phyloP scores from a whole-genome alignment of 345 rosid species.

The Fremontodendron californicum region DNA sequence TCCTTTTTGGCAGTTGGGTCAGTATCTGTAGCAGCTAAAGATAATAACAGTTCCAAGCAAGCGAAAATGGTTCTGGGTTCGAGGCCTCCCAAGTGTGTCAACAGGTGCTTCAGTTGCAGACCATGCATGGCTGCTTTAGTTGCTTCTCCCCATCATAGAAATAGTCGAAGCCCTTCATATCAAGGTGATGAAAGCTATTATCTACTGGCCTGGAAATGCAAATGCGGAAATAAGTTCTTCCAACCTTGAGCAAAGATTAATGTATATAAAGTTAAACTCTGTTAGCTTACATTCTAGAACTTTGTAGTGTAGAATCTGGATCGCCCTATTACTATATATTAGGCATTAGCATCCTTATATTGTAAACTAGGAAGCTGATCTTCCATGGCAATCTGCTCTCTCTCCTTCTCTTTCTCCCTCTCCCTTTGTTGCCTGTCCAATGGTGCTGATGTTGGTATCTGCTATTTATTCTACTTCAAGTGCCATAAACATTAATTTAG shows the following conservation, averaged over 20 bases:
- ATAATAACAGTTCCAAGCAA: conserved; percentile 1
- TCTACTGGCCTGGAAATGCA: conserved; percentile 42
- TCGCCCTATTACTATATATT: background rate
- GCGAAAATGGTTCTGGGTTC: conserved; percentile 35
- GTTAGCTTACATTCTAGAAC: background rate
- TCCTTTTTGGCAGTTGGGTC: conserved; percentile 9
- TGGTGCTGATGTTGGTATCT: background rate
- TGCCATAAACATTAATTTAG: background rate
- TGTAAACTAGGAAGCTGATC: background rate
- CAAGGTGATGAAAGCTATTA: conserved; percentile 29
- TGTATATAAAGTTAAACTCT: background rate
- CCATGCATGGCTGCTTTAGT: conserved; percentile 43
- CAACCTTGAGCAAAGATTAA: conserved; percentile 14
- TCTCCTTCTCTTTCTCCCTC: background rate
- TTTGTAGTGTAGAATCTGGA: background rate
- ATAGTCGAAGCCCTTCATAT: conserved; percentile 1
- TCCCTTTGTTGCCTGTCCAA: background rate
- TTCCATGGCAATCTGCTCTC: background rate
- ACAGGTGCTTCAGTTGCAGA: conserved; percentile 37
- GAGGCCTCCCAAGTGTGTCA: conserved; percentile 36
- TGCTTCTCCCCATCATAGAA: conserved; percentile 25
- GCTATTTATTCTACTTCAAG: background rate
- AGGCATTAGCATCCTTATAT: background rate
- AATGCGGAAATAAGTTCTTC: conserved; percentile 36
- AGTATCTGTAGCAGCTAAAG: background rate